Conservation (phyloP, 495 filamentous ascomycete species). For the Saxophila tyrrhenica region DNA sequence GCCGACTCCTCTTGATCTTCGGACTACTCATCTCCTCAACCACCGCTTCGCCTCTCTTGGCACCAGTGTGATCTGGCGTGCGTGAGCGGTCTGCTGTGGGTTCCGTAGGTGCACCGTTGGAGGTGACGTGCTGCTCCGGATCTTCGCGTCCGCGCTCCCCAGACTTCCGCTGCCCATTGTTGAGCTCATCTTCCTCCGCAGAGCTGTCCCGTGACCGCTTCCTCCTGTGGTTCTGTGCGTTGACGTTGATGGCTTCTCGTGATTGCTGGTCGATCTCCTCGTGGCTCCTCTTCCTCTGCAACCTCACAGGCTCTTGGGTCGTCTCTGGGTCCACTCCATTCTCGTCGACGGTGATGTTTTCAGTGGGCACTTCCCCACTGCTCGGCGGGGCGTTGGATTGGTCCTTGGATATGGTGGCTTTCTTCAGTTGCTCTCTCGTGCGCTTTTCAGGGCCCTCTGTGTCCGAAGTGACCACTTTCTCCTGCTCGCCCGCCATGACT, state of each 20-base stretch:
- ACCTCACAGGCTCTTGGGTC: slow-evolving; percentile 17
- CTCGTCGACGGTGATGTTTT: neutral
- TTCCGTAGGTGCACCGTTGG: neutral
- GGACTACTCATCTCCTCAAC: slow-evolving; percentile 14
- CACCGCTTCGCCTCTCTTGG: neutral
- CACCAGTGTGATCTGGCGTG: slow-evolving; percentile 4
- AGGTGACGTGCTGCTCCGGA: neutral
- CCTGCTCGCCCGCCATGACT: neutral
- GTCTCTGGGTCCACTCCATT: neutral
- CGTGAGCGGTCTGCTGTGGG: neutral
- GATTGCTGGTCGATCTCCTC: slow-evolving; percentile 35
- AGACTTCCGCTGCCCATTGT: slow-evolving; percentile 15
- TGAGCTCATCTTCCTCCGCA: slow-evolving; percentile 9
- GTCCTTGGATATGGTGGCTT: slow-evolving; percentile 44
- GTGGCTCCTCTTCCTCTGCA: slow-evolving; percentile 44
- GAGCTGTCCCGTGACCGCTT: slow-evolving; percentile 30
- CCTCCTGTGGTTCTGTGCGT: slow-evolving; percentile 21
- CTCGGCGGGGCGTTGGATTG: no score
- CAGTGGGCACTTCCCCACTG: neutral
- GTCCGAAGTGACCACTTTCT: slow-evolving; percentile 3
- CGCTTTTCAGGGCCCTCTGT: slow-evolving; percentile 34
- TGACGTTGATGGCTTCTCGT: slow-evolving; percentile 11
- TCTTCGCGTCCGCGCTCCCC: slow-evolving; percentile 13
- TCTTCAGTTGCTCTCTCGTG: slow-evolving; percentile 50
- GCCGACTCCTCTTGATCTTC: slow-evolving; percentile 22